These are phyloP conservation scores for Vaccinium macrocarpon DNA, from an alignment of 148 eudicot genomes.

Conservation along the genomic window DNA sequence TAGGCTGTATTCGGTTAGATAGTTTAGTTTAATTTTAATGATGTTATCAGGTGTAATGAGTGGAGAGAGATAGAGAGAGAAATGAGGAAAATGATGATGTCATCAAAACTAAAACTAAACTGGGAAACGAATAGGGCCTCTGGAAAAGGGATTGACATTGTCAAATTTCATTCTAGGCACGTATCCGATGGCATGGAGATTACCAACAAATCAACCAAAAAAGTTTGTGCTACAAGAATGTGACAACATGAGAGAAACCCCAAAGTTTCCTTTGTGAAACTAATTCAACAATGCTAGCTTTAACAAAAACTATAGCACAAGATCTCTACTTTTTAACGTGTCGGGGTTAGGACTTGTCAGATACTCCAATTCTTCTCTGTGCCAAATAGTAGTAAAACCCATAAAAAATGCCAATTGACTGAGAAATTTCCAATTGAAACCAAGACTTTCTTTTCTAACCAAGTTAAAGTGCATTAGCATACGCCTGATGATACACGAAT, in stretches of 20 bases:
- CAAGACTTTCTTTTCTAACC: slow-evolving; percentile 13
- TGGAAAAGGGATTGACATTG: neutral
- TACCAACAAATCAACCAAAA: neutral
- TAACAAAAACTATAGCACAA: neutral
- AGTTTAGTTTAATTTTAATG: too few relatives aligned
- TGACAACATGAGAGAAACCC: neutral
- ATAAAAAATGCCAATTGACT: neutral
- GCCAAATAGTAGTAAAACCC: neutral
- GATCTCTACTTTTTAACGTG: neutral
- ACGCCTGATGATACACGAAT: slow-evolving; percentile 9
- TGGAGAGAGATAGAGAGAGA: too few relatives aligned
- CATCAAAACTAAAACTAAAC: too few relatives aligned
- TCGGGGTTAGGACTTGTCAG: slow-evolving; percentile 4
- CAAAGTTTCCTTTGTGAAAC: neutral
- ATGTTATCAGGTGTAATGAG: too few relatives aligned
- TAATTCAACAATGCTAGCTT: neutral
- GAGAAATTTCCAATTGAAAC: neutral
- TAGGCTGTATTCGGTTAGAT: too few relatives aligned
- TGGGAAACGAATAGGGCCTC: too few relatives aligned
- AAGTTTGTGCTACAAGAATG: neutral
- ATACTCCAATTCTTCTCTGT: neutral
- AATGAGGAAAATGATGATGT: too few relatives aligned
- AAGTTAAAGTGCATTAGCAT: slow-evolving; percentile 14
- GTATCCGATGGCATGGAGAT: neutral
- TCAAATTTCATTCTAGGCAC: neutral